These are phyloP conservation scores for Candida peoriensis DNA, from an alignment of 805 yeast genomes.

Conservation along the genomic window DNA sequence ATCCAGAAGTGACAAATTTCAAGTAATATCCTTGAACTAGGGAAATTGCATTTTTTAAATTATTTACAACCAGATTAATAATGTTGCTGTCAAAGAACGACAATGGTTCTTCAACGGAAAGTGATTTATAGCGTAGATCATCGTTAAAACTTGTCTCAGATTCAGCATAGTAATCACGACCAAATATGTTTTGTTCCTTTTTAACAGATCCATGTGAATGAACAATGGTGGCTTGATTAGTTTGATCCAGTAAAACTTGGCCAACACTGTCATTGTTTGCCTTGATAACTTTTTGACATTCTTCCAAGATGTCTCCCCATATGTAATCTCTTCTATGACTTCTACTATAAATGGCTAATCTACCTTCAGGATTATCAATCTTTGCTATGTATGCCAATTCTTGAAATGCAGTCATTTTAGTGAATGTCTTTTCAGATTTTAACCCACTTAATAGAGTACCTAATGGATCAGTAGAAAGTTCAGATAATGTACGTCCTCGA, in stretches of 20 bases:
- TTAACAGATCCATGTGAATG: constrained; percentile 10
- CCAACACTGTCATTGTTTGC: constrained; percentile 40
- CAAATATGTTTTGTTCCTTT: constrained; percentile 27
- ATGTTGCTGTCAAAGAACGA: constrained; percentile 18
- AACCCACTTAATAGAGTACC: constrained; percentile 62
- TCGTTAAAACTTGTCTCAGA: constrained; percentile 8
- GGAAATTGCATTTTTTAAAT: constrained; percentile 5
- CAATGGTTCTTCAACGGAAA: constrained; percentile 4
- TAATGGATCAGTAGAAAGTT: constrained; percentile 55
- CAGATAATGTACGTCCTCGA: constrained; percentile 55
- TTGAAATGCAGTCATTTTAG: constrained; percentile 66
- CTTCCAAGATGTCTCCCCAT: constrained; percentile 59
- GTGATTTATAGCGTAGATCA: constrained; percentile 8
- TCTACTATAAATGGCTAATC: constrained; percentile 50
- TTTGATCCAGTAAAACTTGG: constrained; percentile 5
- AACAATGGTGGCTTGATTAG: constrained; percentile 6
- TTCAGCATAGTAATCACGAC: constrained; percentile 27
- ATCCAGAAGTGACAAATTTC: constrained; percentile 20
- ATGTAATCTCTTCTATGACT: constrained; percentile 38
- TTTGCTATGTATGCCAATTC: constrained; percentile 65
- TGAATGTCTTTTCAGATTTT: constrained; percentile 43
- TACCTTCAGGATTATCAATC: constrained; percentile 38
- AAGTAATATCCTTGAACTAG: constrained; percentile 12
- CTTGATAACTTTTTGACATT: constrained; percentile 51
- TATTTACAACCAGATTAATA: constrained; percentile 8